A percentile compares a stretch with the other conserved stretches of the same genome.
These are phyloP conservation scores for Tieghemostelium lacteum DNA, from an alignment of 78 protist species.

Conservation along the genomic window DNA sequence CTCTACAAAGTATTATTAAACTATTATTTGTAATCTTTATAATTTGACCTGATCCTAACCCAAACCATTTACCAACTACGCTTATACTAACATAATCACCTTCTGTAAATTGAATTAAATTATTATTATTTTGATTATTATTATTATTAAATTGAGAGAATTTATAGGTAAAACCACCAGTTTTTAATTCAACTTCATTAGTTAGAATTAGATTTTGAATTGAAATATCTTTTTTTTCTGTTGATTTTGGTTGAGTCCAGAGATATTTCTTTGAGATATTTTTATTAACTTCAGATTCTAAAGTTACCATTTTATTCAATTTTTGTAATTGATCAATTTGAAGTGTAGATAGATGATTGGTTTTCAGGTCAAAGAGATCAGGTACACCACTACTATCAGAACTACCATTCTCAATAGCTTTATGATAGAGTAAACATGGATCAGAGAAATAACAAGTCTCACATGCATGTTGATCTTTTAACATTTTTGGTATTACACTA, in stretches of 20 bases:
- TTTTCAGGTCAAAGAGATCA: slow-evolving; percentile 24
- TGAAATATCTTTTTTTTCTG: slow-evolving; percentile 44
- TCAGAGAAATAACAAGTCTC: slow-evolving; percentile 30
- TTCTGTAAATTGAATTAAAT: slow-evolving; percentile 8
- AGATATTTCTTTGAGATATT: slow-evolving; percentile 23
- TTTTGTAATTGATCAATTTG: slow-evolving; percentile 42
- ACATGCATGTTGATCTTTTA: slow-evolving; percentile 22
- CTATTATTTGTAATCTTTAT: neutral
- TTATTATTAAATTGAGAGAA: slow-evolving; percentile 9
- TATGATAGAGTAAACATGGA: slow-evolving; percentile 47
- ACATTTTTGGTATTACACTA: slow-evolving; percentile 40
- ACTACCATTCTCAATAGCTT: slow-evolving; percentile 64
- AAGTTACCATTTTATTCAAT: slow-evolving; percentile 58
- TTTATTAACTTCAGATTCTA: slow-evolving; percentile 41
- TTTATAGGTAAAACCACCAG: slow-evolving; percentile 9
- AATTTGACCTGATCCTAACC: slow-evolving; percentile 26
- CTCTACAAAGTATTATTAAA: slow-evolving; percentile 23
- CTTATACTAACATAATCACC: slow-evolving; percentile 46
- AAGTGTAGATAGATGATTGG: slow-evolving; percentile 3
- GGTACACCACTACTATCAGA: slow-evolving; percentile 18
- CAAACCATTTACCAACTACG: slow-evolving; percentile 31
- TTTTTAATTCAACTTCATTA: neutral
- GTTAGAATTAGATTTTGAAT: slow-evolving; percentile 13
- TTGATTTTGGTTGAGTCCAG: slow-evolving; percentile 40
- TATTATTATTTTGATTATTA: too few species aligned